These are phyloP conservation scores for Podila minutissima DNA, from an alignment of 192 early-diverging fungal genomes.

Conservation along the genomic window DNA sequence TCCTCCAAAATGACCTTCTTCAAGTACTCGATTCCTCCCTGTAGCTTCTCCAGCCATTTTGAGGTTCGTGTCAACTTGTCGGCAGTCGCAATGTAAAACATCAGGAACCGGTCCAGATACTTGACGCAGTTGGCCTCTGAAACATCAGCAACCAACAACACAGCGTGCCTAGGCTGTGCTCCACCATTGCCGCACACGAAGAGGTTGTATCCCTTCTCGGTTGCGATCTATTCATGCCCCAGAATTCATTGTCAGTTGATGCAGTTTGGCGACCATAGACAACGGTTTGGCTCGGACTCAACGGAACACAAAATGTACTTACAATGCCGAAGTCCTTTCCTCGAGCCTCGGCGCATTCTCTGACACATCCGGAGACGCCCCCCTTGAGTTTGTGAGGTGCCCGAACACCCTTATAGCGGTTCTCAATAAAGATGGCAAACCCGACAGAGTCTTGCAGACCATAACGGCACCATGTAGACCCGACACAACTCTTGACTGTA, in stretches of 20 bases:
- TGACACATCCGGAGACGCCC: slow-evolving; percentile 73
- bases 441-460: slow-evolving; percentile 75
- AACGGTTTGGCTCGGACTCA: neutral
- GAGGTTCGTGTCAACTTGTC: slow-evolving; percentile 72
- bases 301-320: slow-evolving; percentile 22
- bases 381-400: slow-evolving; percentile 77
- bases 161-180: slow-evolving; percentile 72
- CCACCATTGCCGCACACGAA: slow-evolving; percentile 79
- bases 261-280: neutral
- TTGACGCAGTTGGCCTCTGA: slow-evolving; percentile 61
- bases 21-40: slow-evolving; percentile 73
- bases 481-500: slow-evolving; percentile 77
- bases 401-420: slow-evolving; percentile 75
- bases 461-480: slow-evolving; percentile 74
- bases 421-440: slow-evolving; percentile 69
- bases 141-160: slow-evolving; percentile 63
- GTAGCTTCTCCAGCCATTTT: slow-evolving; percentile 74
- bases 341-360: slow-evolving; percentile 68
- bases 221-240: slow-evolving; percentile 66
- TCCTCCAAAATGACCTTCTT: slow-evolving; percentile 71
- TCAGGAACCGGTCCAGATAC: slow-evolving; percentile 73
- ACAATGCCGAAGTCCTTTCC: slow-evolving; percentile 54
- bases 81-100: slow-evolving; percentile 77
- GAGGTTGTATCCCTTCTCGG: slow-evolving; percentile 76
- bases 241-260: slow-evolving; percentile 32